Conservation (phyloP, 108 stramenopile genomes). For the Hondaea fermentalgiana region DNA sequence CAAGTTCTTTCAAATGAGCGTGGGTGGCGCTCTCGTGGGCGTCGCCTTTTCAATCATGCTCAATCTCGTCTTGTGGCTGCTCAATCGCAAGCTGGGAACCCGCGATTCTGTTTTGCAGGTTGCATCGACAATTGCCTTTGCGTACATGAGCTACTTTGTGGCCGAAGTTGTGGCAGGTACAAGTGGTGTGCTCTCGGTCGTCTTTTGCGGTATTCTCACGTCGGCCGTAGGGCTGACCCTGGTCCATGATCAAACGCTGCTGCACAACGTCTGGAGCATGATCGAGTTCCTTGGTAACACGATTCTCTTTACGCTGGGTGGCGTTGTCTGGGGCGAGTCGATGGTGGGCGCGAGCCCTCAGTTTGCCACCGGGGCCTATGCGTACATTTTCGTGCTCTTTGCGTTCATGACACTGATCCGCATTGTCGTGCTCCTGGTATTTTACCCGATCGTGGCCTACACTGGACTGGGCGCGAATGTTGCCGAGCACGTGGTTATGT, state of each 20-base stretch:
- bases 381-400: conserved; percentile 40
- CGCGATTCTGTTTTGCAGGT: conserved; percentile 71
- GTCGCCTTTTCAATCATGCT: conserved; percentile 48
- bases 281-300: conserved; percentile 74
- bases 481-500: conserved; percentile 31
- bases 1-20: conserved; percentile 58
- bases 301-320: conserved; percentile 71
- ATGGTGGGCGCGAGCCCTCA: conserved; percentile 28
- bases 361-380: conserved; percentile 50
- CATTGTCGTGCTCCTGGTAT: conserved; percentile 38
- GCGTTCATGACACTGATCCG: conserved; percentile 58
- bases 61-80: conserved; percentile 39
- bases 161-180: conserved; percentile 54
- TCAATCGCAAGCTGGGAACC: conserved; percentile 54
- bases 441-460: conserved; percentile 57
- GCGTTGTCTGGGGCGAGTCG: conserved; percentile 64
- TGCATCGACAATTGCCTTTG: conserved; percentile 58
- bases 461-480: conserved; percentile 8
- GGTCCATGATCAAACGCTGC: conserved; percentile 51
- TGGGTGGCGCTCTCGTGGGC: conserved; percentile 68
- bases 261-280: conserved; percentile 67
- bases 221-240: conserved; percentile 48
- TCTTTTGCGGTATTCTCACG: conserved; percentile 60
- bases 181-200: conserved; percentile 70
- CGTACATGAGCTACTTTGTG: conserved; percentile 70